Evolutionary conservation across 805 yeast species (phyloP).

Genomic region (Ogataea chonburiensis): DNA sequence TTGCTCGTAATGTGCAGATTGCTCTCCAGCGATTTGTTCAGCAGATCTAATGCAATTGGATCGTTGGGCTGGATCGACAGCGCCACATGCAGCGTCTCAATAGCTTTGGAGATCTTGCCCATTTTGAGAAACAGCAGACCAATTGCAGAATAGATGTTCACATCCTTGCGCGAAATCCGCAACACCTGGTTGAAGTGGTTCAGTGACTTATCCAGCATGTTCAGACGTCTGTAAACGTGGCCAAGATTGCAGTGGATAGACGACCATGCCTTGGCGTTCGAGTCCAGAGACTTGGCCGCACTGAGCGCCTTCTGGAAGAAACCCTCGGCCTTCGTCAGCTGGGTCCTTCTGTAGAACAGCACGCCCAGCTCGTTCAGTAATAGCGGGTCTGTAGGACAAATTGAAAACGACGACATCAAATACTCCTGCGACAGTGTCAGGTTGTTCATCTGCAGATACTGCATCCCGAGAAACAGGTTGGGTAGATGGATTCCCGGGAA

Average conservation of each 20-base stretch:
- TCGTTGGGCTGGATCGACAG: conserved; percentile 76
- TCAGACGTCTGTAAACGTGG: conserved; percentile 75
- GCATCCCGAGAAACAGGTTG: conserved; percentile 90
- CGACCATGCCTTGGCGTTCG: conserved; percentile 80
- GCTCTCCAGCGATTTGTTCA: conserved; percentile 73
- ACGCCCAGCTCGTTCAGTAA: conserved; percentile 92
- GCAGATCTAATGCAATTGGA: conserved; percentile 77
- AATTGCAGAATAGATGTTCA: conserved; percentile 74
- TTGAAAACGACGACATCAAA: conserved; percentile 65
- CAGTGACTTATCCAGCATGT: conserved; percentile 62
- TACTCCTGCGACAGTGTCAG: conserved; percentile 84
- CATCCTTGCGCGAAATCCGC: conserved; percentile 63
- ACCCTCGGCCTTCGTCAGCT: conserved; percentile 64
- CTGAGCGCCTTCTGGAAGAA: conserved; percentile 68
- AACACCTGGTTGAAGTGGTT: conserved; percentile 75
- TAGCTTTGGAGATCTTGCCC: conserved; percentile 63
- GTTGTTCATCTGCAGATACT: conserved; percentile 85
- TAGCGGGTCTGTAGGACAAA: conserved; percentile 85
- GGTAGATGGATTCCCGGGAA: conserved; percentile 93
- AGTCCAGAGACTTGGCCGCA: conserved; percentile 64
- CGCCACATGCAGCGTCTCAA: conserved; percentile 76
- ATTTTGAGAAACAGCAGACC: conserved; percentile 78
- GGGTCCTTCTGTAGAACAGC: conserved; percentile 73
- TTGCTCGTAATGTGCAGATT: conserved; percentile 37
- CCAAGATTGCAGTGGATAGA: conserved; percentile 86